Percentiles rank a stretch among this genome's conserved stretches.
phyloP scores from a whole-genome alignment of 1,284 basidiomycete species.

The Sanghuangporus sanghuang region DNA sequence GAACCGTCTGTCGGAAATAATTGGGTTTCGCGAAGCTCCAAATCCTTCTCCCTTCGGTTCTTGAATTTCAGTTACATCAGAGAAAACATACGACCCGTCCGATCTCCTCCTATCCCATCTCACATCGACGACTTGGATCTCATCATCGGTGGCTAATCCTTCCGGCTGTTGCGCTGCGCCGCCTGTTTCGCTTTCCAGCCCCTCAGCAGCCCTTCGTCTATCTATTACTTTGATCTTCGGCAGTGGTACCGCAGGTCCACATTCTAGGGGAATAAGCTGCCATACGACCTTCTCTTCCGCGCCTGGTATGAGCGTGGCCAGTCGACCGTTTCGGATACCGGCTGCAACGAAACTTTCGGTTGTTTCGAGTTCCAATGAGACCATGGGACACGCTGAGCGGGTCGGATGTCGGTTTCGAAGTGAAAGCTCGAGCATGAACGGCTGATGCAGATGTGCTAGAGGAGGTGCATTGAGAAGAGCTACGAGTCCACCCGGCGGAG shows the following conservation, averaged over 20 bases:
- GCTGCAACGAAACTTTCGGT: constrained; percentile 60
- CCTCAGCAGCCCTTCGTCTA: constrained; percentile 33
- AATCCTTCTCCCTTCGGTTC: background rate
- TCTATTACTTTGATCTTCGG: constrained; percentile 58
- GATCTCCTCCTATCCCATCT: constrained; percentile 33
- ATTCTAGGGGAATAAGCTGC: constrained; percentile 67
- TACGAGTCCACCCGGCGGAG: constrained; percentile 54
- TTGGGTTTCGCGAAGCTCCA: background rate
- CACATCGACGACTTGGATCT: constrained; percentile 49
- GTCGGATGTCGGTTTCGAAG: constrained; percentile 61
- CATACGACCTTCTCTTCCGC: constrained; percentile 58
- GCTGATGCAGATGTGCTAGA: constrained; percentile 54
- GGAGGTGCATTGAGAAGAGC: constrained; percentile 61
- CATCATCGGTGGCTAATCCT: constrained; percentile 36
- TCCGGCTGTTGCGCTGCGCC: constrained; percentile 12
- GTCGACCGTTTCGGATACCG: constrained; percentile 57
- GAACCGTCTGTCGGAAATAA: background rate
- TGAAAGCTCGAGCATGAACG: constrained; percentile 48
- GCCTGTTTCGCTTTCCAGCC: constrained; percentile 7
- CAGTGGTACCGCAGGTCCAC: constrained; percentile 49
- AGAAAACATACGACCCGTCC: background rate
- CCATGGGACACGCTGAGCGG: constrained; percentile 58
- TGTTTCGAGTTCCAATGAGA: constrained; percentile 63
- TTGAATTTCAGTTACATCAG: background rate
- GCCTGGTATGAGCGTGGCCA: constrained; percentile 67